Evolutionary conservation across 805 yeast genomes (phyloP).

Genomic region (Metschnikowia picachoensis): DNA sequence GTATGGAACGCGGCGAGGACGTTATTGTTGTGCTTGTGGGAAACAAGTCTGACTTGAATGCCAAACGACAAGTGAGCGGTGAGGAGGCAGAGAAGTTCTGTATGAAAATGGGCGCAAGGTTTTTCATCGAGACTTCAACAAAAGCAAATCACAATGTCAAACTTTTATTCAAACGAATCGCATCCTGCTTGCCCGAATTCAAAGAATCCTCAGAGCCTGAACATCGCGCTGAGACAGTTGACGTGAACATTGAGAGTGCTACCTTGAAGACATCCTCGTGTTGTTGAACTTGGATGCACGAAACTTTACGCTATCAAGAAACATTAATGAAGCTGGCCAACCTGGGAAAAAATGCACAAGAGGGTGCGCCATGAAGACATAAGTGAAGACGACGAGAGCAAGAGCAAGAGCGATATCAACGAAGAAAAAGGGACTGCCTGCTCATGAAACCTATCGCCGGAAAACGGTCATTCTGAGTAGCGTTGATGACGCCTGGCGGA

Average conservation of each 20-base stretch:
- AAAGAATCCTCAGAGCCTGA: constrained; percentile 19
- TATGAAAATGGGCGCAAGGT: constrained; percentile 65
- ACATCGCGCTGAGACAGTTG: constrained; percentile 33
- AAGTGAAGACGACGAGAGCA: no score
- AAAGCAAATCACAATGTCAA: constrained; percentile 94
- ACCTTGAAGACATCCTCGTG: constrained; percentile 13
- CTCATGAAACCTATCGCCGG: no score
- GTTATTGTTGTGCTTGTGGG: constrained; percentile 91
- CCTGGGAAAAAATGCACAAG: no score
- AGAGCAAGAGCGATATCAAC: no score
- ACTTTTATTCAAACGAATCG: constrained; percentile 82
- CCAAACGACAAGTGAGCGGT: constrained; percentile 69
- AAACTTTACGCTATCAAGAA: no score
- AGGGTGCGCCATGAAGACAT: no score
- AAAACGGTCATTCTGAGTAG: no score
- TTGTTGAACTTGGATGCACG: constrained; percentile 3
- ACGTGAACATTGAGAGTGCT: constrained; percentile 32
- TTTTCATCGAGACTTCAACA: constrained; percentile 89
- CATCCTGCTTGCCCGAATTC: constrained; percentile 85
- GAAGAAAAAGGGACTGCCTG: no score
- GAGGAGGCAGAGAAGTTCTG: constrained; percentile 85
- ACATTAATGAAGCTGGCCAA: no score
- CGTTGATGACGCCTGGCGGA: no score
- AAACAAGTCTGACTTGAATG: constrained; percentile 80
- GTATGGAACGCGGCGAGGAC: constrained; percentile 86